Base-by-base conservation (phyloP, 2,329 filamentous ascomycete genomes). In the Ophiostoma quercus region DNA sequence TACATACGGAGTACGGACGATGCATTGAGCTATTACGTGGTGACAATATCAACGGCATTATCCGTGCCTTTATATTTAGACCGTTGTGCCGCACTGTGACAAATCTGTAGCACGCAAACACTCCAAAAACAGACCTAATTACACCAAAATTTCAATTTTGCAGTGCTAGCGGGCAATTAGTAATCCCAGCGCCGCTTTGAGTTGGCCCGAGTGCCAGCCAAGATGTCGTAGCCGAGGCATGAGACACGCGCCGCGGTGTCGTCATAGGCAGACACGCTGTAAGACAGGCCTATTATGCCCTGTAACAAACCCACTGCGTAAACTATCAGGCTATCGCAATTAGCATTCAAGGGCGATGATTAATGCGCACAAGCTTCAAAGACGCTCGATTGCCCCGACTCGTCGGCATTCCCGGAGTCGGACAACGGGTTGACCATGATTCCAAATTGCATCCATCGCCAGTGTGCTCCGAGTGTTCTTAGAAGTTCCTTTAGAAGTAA, bases 121-220 rank as follows among this genome's bases (percentile, higher is more conserved):
- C 25, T 29, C 25, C 25, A 29, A 62, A 34, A 16, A 63, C 7
- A 63, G 22, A 8, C 47, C 47, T 19, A 8, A 51, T 51, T 51
- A 22, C 51, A 25, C 5, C 57, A 37, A 63, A 32, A 5, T 34
- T 34, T 8, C 57, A 34, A 19, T 63, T 32, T 60, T 29, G 54
- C 54, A 22, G 2, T 19, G 29, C 3, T 11, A 22, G 34, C 19
- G 65, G 39, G 39, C n/a, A 68, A 69, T 71, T 71, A 71, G 65
- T 71, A 65, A 71, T 41, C 63, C 54, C 54, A 47, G 66, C 25
- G 34, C 34, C 29, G 62, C 7, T 62, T 67, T 66, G 63, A 12
- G 22, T 25, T 32, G 60, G 60, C 19, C 66, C 66, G 43, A 67
- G 14, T 16, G 51, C 51, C 9, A 57, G 51, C 51, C 41, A 34